Percentiles rank a stretch among this genome's conserved stretches.
Conservation (phyloP, 495 filamentous ascomycete species). For the Paragyromitra xinjiangensis region DNA sequence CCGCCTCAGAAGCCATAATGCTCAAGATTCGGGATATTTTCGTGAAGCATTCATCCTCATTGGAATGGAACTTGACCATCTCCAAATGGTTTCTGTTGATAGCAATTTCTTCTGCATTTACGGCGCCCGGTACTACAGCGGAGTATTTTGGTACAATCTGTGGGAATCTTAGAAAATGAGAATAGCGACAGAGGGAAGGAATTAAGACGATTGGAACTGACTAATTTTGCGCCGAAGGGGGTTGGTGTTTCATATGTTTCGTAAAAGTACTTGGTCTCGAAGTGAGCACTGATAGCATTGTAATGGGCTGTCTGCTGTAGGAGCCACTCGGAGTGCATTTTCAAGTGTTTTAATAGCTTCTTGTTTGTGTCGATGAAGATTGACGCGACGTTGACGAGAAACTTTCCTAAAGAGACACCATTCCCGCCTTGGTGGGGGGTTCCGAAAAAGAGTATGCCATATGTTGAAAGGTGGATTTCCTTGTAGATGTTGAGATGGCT, state of each 20-base stretch:
- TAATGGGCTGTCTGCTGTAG: slow-evolving; percentile 58
- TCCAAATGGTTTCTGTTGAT: slow-evolving; percentile 20
- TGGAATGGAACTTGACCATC: slow-evolving; percentile 14
- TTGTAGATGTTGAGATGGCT: slow-evolving; percentile 49
- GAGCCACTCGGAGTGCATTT: slow-evolving; percentile 59
- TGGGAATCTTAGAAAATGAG: neutral
- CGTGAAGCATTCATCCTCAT: slow-evolving; percentile 18
- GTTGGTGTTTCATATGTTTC: slow-evolving; percentile 38
- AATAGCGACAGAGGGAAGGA: neutral
- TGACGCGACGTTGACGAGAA: slow-evolving; percentile 58
- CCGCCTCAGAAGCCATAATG: slow-evolving; percentile 7
- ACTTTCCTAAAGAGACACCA: neutral
- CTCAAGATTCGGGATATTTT: slow-evolving; percentile 1
- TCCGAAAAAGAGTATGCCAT: slow-evolving; percentile 63
- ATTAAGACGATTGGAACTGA: neutral
- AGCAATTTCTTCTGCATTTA: slow-evolving; percentile 23
- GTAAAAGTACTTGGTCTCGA: slow-evolving; percentile 57
- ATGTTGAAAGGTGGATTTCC: slow-evolving; percentile 60
- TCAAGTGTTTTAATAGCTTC: slow-evolving; percentile 56
- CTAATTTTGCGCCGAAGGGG: slow-evolving; percentile 1
- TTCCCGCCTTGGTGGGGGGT: slow-evolving; percentile 61
- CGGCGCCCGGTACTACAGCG: slow-evolving; percentile 26
- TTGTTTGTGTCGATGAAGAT: slow-evolving; percentile 55
- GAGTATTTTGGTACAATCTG: slow-evolving; percentile 23
- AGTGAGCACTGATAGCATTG: slow-evolving; percentile 54